Percentiles rank a stretch among this genome's conserved stretches.
phyloP scores from a whole-genome alignment of 306 rosid genomes.

The Hippophae tibetana region DNA sequence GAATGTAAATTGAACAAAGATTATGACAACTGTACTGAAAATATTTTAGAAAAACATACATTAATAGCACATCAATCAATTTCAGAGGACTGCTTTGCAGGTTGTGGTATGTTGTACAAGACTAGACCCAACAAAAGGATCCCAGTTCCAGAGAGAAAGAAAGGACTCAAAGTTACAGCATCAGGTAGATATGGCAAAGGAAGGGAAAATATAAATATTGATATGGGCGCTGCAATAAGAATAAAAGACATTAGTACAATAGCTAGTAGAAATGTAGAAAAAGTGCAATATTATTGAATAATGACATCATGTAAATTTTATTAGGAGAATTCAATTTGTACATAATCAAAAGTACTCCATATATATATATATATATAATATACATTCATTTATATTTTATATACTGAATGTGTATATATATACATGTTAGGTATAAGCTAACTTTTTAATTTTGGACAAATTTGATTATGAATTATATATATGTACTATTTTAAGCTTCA shows the following conservation, averaged over 20 bases:
- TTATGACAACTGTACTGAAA: not conserved
- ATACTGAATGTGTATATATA: not conserved
- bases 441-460: too few relatives aligned
- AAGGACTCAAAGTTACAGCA: conserved; percentile 59
- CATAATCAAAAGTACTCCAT: not conserved
- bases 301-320: not conserved
- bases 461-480: too few relatives aligned
- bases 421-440: not conserved
- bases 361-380: not conserved
- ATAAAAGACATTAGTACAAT: conserved; percentile 16
- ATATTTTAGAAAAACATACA: not conserved
- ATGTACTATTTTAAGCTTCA: too few relatives aligned
- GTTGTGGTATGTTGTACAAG: conserved; percentile 44
- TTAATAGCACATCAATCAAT: not conserved
- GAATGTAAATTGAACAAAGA: not conserved
- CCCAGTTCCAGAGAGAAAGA: conserved; percentile 58
- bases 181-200: conserved; percentile 74
- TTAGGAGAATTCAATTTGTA: not conserved
- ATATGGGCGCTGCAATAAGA: conserved; percentile 66
- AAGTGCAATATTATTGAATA: too few relatives aligned
- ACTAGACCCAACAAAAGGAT: conserved; percentile 70
- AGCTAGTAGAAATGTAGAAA: not conserved
- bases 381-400: not conserved
- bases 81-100: conserved; percentile 27
- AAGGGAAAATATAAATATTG: conserved; percentile 64